A percentile compares a stretch with the other conserved stretches of the same genome.
Evolutionary conservation across 2,329 filamentous ascomycete genomes (phyloP).

Genomic region (Aspergillus transmontanensis): DNA sequence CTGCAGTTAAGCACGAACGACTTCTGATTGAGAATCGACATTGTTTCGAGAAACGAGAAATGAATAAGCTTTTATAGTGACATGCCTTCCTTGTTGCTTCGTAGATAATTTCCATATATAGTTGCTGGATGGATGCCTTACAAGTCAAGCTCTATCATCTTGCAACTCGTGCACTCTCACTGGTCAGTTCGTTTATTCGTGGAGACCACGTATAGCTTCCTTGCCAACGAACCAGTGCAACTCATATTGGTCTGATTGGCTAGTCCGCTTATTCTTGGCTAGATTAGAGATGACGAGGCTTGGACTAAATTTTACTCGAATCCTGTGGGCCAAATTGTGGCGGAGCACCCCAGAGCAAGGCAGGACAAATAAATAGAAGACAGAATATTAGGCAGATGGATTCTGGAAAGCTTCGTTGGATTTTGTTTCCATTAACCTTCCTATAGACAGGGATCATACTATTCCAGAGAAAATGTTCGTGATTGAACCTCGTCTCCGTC

Average conservation of each 20-base stretch:
- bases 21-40: not conserved
- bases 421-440: accelerated
- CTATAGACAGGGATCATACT: too few relatives aligned
- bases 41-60: not conserved
- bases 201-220: not conserved
- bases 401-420: not conserved
- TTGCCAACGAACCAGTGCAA: not conserved
- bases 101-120: not conserved
- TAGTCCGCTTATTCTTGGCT: not conserved
- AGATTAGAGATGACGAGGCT: not conserved
- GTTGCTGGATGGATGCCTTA: not conserved
- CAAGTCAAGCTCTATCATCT: not conserved
- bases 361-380: not conserved
- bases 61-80: not conserved
- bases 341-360: not conserved
- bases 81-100: too few relatives aligned
- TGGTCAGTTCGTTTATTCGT: not conserved
- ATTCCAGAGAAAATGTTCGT: not conserved
- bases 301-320: not conserved
- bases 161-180: not conserved
- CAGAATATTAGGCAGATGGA: not conserved
- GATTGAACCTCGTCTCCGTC: not conserved
- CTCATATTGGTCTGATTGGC: not conserved
- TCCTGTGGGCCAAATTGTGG: not conserved
- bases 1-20: too few relatives aligned